These are phyloP conservation scores for Apophysomyces sp. DNA, from an alignment of 371 early-diverging fungal genomes.

Conservation along the genomic window DNA sequence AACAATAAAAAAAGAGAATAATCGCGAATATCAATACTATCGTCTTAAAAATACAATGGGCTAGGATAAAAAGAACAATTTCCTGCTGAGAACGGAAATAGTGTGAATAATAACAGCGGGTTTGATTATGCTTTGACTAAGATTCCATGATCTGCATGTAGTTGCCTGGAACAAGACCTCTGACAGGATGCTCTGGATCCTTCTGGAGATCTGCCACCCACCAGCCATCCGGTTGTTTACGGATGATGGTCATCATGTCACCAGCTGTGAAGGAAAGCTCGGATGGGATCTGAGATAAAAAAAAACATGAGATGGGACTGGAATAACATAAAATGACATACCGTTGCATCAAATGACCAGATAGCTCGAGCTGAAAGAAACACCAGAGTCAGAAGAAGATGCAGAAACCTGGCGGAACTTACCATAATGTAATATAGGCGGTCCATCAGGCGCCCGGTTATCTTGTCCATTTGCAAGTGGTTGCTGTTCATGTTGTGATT, in stretches of 20 bases:
- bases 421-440: conserved; percentile 15
- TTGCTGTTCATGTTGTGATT: conserved; percentile 8
- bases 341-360: neutral
- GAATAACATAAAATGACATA: neutral
- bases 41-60: conserved; percentile 2
- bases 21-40: neutral
- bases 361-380: neutral
- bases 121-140: neutral
- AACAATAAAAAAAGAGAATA: too few relatives aligned
- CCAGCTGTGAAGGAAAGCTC: conserved; percentile 22
- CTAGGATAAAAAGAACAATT: neutral
- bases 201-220: conserved; percentile 20
- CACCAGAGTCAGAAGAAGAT: neutral
- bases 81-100: neutral
- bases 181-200: conserved; percentile 11
- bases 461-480: neutral
- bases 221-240: conserved; percentile 33
- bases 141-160: conserved; percentile 13
- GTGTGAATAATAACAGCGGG: neutral
- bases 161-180: conserved; percentile 34
- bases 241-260: conserved; percentile 23
- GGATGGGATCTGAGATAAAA: conserved; percentile 7
- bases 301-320: neutral
- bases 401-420: too few relatives aligned
- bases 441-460: neutral